Evolutionary conservation across 2,329 filamentous ascomycete genomes (phyloP), one percentile per base, ranked within the genome.

Genomic region (Paraconiothyrium sp.): DNA sequence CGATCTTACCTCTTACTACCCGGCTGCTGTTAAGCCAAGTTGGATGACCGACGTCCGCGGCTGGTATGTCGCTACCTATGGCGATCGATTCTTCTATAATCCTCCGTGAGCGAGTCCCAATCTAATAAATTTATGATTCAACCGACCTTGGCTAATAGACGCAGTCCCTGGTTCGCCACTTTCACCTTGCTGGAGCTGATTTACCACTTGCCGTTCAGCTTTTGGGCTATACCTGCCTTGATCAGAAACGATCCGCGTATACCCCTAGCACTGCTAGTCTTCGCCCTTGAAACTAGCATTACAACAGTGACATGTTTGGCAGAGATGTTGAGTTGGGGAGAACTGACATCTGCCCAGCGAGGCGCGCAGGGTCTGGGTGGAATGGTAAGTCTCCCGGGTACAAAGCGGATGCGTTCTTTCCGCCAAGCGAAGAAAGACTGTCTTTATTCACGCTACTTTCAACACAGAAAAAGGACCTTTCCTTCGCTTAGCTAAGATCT

Each of bases 291-390:
- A 69, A 86, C 87, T 0, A 85, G 83, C 39, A 64, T 90, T 58
- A 90, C 89, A 1, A 90, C 89, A 0, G 69, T 86, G 46, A 86
- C 86, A 0, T 91, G 89, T 69, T 81, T 91, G 49, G 82, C 84
- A 1, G 89, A 91, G 59, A 86, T 85, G 66, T 78, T 85, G 76
- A 81, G 80, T 64, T 91, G 89, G 78, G 64, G 69, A 35, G 69
- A 75, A 41, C 62, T 78, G 63, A 75, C 58, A 13, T 43, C 56
- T 14, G 62, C 60, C 57, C 75, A 78, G 67, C 71, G 67, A 54
- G 75, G 75, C 0, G 5, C 67, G 39, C 30, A 50, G 16, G 74
- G 74, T 39, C 54, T 80, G 55, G 73, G 72, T 0, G 76, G 75
- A 1, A 75, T 80, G 27, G 27, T 6, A 30, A 30, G 27, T 30